Percentiles rank a stretch among this genome's conserved stretches.
Evolutionary conservation across 2,329 filamentous ascomycete genomes (phyloP).

Genomic region (Zasmidium angulare): DNA sequence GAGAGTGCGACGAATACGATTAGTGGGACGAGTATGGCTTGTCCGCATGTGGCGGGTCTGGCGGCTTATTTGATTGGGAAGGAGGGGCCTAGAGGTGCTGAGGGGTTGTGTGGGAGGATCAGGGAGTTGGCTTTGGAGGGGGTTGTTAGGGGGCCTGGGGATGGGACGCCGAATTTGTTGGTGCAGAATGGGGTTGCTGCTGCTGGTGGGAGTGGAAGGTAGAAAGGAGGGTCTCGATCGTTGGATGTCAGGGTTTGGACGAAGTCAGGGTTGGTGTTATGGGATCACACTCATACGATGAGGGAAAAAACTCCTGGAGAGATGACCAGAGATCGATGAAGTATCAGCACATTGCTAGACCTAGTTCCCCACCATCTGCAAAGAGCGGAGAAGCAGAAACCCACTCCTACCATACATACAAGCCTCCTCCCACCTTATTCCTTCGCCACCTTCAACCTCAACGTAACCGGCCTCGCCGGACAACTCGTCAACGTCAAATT

Average conservation of each 20-base stretch:
- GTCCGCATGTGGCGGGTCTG: conserved; percentile 22
- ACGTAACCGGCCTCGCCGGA: conserved; percentile 26
- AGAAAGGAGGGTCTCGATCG: no score
- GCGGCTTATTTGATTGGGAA: conserved; percentile 23
- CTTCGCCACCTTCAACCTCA: conserved; percentile 28
- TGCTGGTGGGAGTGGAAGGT: no score
- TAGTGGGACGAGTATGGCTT: conserved; percentile 48
- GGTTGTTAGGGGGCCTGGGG: conserved; percentile 9
- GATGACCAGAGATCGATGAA: no score
- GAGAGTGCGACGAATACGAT: conserved; percentile 48
- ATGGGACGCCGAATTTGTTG: conserved; percentile 14
- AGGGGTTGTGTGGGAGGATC: conserved; percentile 13
- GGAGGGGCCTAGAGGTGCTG: conserved; percentile 11
- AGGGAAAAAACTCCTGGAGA: no score
- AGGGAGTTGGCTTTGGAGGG: conserved; percentile 9
- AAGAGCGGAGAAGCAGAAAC: no score
- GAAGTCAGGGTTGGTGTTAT: no score
- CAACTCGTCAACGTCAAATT: conserved; percentile 33
- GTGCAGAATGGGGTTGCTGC: conserved; percentile 15
- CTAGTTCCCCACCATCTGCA: no score
- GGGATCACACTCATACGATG: no score
- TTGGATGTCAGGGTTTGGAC: no score
- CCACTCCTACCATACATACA: no score
- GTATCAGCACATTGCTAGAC: no score
- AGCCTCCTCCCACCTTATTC: conserved; percentile 1